Evolutionary conservation across 768 basidiomycete genomes (phyloP), one percentile per base, ranked within the genome.

Genomic region (Naganishia friedmannii): DNA sequence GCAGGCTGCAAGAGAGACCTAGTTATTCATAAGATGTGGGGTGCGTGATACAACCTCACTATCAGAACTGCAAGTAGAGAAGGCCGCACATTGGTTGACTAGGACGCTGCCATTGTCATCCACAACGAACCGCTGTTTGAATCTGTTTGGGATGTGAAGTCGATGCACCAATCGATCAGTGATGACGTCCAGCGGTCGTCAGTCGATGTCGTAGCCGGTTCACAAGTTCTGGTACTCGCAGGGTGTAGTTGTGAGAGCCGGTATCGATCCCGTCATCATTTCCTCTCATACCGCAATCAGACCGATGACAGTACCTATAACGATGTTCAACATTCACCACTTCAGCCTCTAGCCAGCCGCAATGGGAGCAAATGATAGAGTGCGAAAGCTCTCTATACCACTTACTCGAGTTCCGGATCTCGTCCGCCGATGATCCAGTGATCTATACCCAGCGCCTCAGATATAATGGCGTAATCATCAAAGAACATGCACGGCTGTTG

Each of bases 361-460:
- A 37, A 37, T 4, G 34, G 34, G 34, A 37, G 12, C 34, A 37
- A 37, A 12, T 12, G 12, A 37, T 37, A 37, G 6, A 37, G 4
- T 12, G 6, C 34, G 34, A 37, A 37, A 4, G 34, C 34, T 37
- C 34, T 37, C 34, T 42, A 13, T 17, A 42, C 7, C 42, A 51
- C 48, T 51, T 26, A 51, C 48, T 51, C 48, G 3, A 37, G 37
- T 29, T 9, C 42, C 3, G 37, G 60, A 63, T 63, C 42, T 21
- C 48, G 17, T 23, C 60, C 60, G 15, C 60, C 60, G 37, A 70
- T 51, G 23, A 70, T 65, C 69, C 68, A 65, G 60, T 75, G 72
- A 7, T 54, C 55, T 23, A 68, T 67, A 10, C 66, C 57, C 32
- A 60, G n/a, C 0, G 56, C 70, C 53, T 70, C 55, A 19, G 65